A percentile compares a stretch with the other conserved stretches of the same genome.
Evolutionary conservation across 2,329 filamentous ascomycete genomes (phyloP).

Genomic region (Aplosporella prunicola): DNA sequence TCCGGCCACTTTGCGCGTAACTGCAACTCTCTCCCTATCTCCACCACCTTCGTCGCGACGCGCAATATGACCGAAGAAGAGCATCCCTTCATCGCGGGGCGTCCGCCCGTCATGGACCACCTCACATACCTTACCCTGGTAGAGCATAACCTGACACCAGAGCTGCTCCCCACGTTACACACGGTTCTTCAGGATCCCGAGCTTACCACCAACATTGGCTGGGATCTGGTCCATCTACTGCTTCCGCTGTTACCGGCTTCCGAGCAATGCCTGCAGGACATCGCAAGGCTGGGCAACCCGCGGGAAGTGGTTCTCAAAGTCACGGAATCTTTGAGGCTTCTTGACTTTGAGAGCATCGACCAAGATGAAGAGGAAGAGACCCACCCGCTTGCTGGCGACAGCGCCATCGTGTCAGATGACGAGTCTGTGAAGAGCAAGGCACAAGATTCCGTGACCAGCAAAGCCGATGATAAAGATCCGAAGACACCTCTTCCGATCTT

Average conservation of each 20-base stretch:
- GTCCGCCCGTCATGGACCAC: slow-evolving; percentile 55
- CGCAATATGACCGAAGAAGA: slow-evolving; percentile 15
- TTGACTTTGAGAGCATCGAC: slow-evolving; percentile 42
- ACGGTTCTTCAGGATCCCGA: slow-evolving; percentile 58
- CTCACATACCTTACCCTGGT: slow-evolving; percentile 72
- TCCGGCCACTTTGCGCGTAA: neutral
- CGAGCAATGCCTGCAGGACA: slow-evolving; percentile 62
- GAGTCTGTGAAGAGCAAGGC: slow-evolving; percentile 12
- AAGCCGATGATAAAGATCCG: slow-evolving; percentile 18
- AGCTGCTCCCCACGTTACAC: slow-evolving; percentile 58
- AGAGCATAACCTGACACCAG: slow-evolving; percentile 60
- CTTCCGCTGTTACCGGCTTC: slow-evolving; percentile 55
- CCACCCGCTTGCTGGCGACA: slow-evolving; percentile 13
- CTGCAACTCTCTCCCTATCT: neutral
- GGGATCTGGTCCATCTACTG: slow-evolving; percentile 72
- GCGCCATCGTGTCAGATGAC: slow-evolving; percentile 9
- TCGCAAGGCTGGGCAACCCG: slow-evolving; percentile 69
- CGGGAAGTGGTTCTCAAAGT: slow-evolving; percentile 74
- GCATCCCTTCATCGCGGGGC: slow-evolving; percentile 46
- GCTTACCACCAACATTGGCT: slow-evolving; percentile 68
- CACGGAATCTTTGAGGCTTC: slow-evolving; percentile 58
- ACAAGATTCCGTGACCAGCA: slow-evolving; percentile 24
- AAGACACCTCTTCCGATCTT: slow-evolving; percentile 32
- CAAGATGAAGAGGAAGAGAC: slow-evolving; percentile 31
- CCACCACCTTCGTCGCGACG: neutral